A percentile compares a stretch with the other conserved stretches of the same genome.
phyloP scores from a whole-genome alignment of 2,329 filamentous ascomycete species.

The Calonectria pauciramosa region DNA sequence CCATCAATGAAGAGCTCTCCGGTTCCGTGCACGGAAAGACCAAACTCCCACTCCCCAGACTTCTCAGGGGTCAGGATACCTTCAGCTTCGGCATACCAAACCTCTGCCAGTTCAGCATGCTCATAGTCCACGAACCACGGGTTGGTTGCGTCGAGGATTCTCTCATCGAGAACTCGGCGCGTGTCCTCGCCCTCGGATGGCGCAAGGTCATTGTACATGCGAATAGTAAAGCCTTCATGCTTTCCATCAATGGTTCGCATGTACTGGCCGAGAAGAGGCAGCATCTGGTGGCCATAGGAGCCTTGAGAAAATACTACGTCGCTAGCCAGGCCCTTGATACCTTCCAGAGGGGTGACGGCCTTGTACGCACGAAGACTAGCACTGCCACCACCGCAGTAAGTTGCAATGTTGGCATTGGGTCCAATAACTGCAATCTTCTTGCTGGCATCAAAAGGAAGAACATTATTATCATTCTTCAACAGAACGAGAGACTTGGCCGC shows the following conservation, averaged over 20 bases:
- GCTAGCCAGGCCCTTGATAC: conserved; percentile 39
- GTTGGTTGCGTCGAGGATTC: conserved; percentile 39
- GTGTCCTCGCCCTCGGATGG: not conserved
- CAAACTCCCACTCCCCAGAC: conserved; percentile 48
- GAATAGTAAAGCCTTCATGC: conserved; percentile 41
- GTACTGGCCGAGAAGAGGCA: conserved; percentile 47
- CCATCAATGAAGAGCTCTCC: conserved; percentile 51
- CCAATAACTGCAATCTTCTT: conserved; percentile 63
- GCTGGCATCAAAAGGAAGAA: conserved; percentile 19
- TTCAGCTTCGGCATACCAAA: conserved; percentile 44
- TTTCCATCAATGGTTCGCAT: conserved; percentile 40
- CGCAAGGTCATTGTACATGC: conserved; percentile 42
- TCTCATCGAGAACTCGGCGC: conserved; percentile 37
- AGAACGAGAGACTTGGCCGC: conserved; percentile 74
- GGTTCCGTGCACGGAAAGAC: conserved; percentile 50
- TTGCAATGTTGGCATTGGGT: conserved; percentile 61
- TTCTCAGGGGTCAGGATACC: conserved; percentile 38
- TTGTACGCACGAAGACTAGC: conserved; percentile 50
- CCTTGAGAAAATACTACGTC: conserved; percentile 44
- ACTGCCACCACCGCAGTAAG: conserved; percentile 50
- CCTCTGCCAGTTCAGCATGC: conserved; percentile 35
- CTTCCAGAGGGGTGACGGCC: conserved; percentile 48
- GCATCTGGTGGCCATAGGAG: conserved; percentile 49
- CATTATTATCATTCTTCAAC: conserved; percentile 26
- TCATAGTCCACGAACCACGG: conserved; percentile 46